These are phyloP conservation scores for Pelargonium australe DNA, from an alignment of 441 rosid species.

Conservation along the genomic window DNA sequence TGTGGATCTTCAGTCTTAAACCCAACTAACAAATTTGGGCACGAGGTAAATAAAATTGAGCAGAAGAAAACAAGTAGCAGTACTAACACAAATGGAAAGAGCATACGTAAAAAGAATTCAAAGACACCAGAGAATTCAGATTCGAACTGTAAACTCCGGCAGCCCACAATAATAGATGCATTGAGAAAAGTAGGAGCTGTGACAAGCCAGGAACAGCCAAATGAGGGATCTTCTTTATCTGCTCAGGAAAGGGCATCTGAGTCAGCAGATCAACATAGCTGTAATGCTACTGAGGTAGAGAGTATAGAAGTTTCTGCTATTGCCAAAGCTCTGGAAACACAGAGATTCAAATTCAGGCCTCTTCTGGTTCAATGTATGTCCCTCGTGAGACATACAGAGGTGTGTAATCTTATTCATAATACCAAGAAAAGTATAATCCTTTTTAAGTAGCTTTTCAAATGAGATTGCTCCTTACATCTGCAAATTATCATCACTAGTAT, in stretches of 20 bases:
- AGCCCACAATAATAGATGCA: conserved; percentile 57
- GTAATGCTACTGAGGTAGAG: conserved; percentile 32
- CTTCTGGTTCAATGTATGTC: conserved; percentile 54
- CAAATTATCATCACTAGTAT: not conserved
- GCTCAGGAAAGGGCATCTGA: conserved; percentile 26
- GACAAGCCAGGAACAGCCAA: conserved; percentile 45
- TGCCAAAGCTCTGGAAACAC: conserved; percentile 48
- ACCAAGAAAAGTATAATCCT: not conserved
- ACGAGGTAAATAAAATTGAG: conserved; percentile 37
- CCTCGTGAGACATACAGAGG: conserved; percentile 60
- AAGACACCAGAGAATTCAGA: conserved; percentile 33
- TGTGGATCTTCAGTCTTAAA: conserved; percentile 34
- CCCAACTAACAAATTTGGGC: conserved; percentile 28
- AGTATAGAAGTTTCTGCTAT: conserved; percentile 51
- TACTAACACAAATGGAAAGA: conserved; percentile 32
- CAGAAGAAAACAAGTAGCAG: conserved; percentile 32
- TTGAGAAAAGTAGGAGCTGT: conserved; percentile 45
- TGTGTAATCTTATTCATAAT: conserved; percentile 23
- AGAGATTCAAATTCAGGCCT: conserved; percentile 76
- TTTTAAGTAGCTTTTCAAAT: not conserved
- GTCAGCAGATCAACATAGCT: conserved; percentile 31
- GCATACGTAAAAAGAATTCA: conserved; percentile 35
- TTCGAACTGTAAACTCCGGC: conserved; percentile 37
- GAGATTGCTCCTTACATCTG: not conserved
- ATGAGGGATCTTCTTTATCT: conserved; percentile 35